A percentile compares a stretch with the other conserved stretches of the same genome.
These are phyloP conservation scores for Chrysoporthe austroafricana DNA, from an alignment of 2,329 filamentous ascomycete genomes.

Conservation along the genomic window DNA sequence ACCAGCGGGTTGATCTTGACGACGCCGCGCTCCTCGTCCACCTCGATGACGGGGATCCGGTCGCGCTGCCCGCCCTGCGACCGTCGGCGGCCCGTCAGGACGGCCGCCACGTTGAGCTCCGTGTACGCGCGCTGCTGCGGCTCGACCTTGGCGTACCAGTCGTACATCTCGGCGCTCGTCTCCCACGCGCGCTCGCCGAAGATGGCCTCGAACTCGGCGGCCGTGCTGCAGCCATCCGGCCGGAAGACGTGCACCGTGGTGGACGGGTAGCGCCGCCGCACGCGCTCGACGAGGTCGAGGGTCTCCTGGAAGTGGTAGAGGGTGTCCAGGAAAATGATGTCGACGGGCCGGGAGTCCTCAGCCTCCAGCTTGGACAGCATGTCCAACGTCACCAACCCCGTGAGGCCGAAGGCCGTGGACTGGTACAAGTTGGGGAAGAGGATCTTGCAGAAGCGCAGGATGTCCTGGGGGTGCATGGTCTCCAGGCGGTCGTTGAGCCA, in stretches of 20 bases:
- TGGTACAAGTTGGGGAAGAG: constrained; percentile 89
- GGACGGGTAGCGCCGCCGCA: constrained; percentile 76
- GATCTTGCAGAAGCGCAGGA: constrained; percentile 89
- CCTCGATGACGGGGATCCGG: constrained; percentile 86
- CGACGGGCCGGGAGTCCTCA: constrained; percentile 61
- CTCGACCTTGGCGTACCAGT: constrained; percentile 97
- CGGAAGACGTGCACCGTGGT: constrained; percentile 87
- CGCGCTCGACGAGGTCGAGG: constrained; percentile 71
- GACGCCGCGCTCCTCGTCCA: constrained; percentile 84
- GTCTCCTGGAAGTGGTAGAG: constrained; percentile 83
- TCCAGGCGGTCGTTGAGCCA: constrained; percentile 91
- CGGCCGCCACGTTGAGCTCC: constrained; percentile 84
- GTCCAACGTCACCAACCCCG: constrained; percentile 80
- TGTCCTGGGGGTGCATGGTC: constrained; percentile 84
- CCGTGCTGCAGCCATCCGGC: constrained; percentile 74
- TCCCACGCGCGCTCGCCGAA: constrained; percentile 88
- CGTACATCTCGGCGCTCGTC: constrained; percentile 82
- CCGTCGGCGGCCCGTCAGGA: constrained; percentile 87
- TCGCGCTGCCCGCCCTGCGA: constrained; percentile 94
- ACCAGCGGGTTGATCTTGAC: constrained; percentile 98
- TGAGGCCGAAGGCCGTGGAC: constrained; percentile 81
- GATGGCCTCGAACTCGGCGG: constrained; percentile 76
- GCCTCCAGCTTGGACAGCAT: constrained; percentile 78
- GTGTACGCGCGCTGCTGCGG: constrained; percentile 89
- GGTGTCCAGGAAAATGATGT: constrained; percentile 82